Evolutionary conservation across 2,329 filamentous ascomycete genomes (phyloP).

Genomic region (Aspergillus chevalieri): DNA sequence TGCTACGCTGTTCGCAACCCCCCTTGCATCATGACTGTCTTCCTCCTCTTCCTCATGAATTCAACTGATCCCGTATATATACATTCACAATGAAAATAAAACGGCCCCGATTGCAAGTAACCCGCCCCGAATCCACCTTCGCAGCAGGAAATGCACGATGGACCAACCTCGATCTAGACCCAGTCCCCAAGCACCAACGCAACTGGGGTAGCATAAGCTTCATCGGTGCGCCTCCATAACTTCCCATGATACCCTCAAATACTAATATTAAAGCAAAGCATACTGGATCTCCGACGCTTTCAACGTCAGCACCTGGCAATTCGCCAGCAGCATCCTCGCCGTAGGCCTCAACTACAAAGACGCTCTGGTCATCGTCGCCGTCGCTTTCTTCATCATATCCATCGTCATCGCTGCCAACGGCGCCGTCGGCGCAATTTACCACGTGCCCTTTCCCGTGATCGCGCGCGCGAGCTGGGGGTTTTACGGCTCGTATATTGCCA

Average conservation of each 20-base stretch:
- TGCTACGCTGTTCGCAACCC: too few relatives aligned
- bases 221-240: constrained; percentile 21
- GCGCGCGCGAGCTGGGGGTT: constrained; percentile 53
- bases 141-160: constrained; percentile 39
- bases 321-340: constrained; percentile 44
- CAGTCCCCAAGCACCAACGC: constrained; percentile 37
- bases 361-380: constrained; percentile 42
- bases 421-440: constrained; percentile 47
- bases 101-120: constrained; percentile 38
- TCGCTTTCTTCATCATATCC: constrained; percentile 49
- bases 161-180: constrained; percentile 48
- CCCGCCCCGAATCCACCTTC: constrained; percentile 43
- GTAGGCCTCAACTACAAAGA: constrained; percentile 53
- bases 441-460: constrained; percentile 53
- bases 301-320: constrained; percentile 52
- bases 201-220: constrained; percentile 45
- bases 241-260: background rate
- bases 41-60: background rate
- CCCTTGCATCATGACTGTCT: background rate
- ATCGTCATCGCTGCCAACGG: constrained; percentile 58
- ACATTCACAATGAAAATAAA: constrained; percentile 22
- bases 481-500: constrained; percentile 51
- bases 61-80: background rate
- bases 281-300: constrained; percentile 51
- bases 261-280: constrained; percentile 20